Evolutionary conservation across 495 filamentous ascomycete species (phyloP), one percentile per base, ranked within the genome.

Genomic region (Baudoinia panamericana): DNA sequence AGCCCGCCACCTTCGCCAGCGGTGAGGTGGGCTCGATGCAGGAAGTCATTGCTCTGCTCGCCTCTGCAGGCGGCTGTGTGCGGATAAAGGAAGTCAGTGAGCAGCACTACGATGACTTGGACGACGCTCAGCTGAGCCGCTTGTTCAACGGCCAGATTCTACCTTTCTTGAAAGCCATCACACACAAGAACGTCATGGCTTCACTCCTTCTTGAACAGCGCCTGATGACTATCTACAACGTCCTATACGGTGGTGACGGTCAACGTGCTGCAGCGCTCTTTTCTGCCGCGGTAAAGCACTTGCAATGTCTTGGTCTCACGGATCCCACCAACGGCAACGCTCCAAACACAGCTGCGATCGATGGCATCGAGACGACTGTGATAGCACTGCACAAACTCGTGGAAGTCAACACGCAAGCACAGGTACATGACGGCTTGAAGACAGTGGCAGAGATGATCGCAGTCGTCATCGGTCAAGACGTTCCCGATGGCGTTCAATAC

Each of bases 141-240:
- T 33, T 40, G 12, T 49, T 44, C 22, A 43, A 41, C 34, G 30
- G 27, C 34, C 54, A 41, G 48, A 56, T 68, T 6, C 52, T 74
- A 24, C 67, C 71, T 5, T 75, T 79, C 43, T 55, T 74, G 24
- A 53, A 58, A 39, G 62, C 59, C 15, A 62, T 80, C 34, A 62
- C 71, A 15, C 60, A 73, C 50, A 60, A 61, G 3, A 58, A 69
- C 18, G 63, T 78, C 8, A 43, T 69, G 10, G 55, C 62, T 4
- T 80, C 75, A 0, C 51, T 72, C 23, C 56, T 76, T 1, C 52
- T 80, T 7, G 74, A 78, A 45, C 62, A 59, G 25, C 53, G 65
- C 2, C 60, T 78, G 19, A 68, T 58, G 13, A 75, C 66, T 3
- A 73, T 80, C 23, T 76, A 70, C 54, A 75, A 67, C 37, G 63